These are phyloP conservation scores for Voacanga thouarsii DNA, from an alignment of 257 asterid species.

Conservation along the genomic window DNA sequence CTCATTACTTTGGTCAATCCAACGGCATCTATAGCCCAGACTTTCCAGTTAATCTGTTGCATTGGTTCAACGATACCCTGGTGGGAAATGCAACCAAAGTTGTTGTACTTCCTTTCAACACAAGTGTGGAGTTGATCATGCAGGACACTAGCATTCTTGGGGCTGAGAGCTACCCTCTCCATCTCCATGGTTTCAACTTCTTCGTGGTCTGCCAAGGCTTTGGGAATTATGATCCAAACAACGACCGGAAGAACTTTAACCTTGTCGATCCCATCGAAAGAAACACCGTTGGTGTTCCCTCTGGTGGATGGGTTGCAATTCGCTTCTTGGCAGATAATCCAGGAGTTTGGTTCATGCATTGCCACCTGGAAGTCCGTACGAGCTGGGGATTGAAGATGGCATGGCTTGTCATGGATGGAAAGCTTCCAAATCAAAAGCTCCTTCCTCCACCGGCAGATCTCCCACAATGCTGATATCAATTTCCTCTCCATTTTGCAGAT, in stretches of 20 bases:
- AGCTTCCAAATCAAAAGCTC: conserved; percentile 29
- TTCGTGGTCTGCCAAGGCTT: no score
- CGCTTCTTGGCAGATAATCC: conserved; percentile 60
- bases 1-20: conserved; percentile 38
- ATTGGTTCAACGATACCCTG: conserved; percentile 48
- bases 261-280: conserved; percentile 65
- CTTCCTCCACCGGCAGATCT: conserved; percentile 35
- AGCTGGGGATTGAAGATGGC: conserved; percentile 38
- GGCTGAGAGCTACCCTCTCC: no score
- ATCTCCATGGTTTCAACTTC: no score
- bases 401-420: conserved; percentile 37
- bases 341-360: background rate
- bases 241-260: conserved; percentile 28
- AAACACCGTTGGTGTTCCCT: conserved; percentile 61
- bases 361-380: conserved; percentile 33
- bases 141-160: no score
- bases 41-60: conserved; percentile 45
- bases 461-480: conserved; percentile 23
- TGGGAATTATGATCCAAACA: no score
- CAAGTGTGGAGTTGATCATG: no score
- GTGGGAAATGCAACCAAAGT: conserved; percentile 29
- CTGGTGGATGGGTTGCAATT: conserved; percentile 71
- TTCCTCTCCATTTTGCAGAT: background rate
- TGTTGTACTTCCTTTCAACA: no score
- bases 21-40: conserved; percentile 47